phyloP scores from a whole-genome alignment of 2,329 filamentous ascomycete species.

The Penicillium corylophilum region DNA sequence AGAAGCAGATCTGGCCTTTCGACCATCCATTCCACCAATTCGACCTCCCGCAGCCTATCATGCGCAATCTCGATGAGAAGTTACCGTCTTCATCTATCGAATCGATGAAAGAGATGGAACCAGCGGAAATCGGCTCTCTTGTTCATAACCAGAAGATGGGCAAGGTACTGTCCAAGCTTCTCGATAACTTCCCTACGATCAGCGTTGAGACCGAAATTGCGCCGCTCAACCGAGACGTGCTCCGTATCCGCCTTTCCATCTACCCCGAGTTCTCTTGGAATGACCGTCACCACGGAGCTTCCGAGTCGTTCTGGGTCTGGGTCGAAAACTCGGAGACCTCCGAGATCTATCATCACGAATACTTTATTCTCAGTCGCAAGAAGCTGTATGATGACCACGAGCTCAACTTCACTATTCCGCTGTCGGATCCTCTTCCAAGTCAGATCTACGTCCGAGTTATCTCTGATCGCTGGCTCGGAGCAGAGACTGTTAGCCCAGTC shows the following conservation, averaged over 20 bases:
- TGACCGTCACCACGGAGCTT: slow-evolving; percentile 86
- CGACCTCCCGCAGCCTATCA: slow-evolving; percentile 77
- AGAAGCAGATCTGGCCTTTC: slow-evolving; percentile 92
- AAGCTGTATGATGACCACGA: slow-evolving; percentile 97
- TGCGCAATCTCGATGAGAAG: slow-evolving; percentile 83
- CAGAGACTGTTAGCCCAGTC: slow-evolving; percentile 90
- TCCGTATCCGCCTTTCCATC: slow-evolving; percentile 83
- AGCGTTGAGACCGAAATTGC: slow-evolving; percentile 92
- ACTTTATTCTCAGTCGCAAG: slow-evolving; percentile 84
- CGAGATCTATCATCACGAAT: slow-evolving; percentile 97
- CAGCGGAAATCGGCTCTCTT: slow-evolving; percentile 82
- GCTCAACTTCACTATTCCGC: slow-evolving; percentile 93
- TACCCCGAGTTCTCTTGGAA: slow-evolving; percentile 94
- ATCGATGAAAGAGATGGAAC: slow-evolving; percentile 85
- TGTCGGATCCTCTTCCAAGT: slow-evolving; percentile 87
- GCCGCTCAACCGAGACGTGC: slow-evolving; percentile 87
- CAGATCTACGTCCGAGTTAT: slow-evolving; percentile 96
- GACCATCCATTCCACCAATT: slow-evolving; percentile 96
- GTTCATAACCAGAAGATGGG: slow-evolving; percentile 92
- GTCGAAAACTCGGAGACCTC: slow-evolving; percentile 97
- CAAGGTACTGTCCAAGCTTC: slow-evolving; percentile 71
- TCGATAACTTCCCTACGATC: slow-evolving; percentile 90
- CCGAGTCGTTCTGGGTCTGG: slow-evolving; percentile 98
- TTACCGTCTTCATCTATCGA: slow-evolving; percentile 72
- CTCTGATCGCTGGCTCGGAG: slow-evolving; percentile 93